These are phyloP conservation scores for Plasmodium cynomolgi DNA, from an alignment of 169 alveolate genomes.

Conservation along the genomic window DNA sequence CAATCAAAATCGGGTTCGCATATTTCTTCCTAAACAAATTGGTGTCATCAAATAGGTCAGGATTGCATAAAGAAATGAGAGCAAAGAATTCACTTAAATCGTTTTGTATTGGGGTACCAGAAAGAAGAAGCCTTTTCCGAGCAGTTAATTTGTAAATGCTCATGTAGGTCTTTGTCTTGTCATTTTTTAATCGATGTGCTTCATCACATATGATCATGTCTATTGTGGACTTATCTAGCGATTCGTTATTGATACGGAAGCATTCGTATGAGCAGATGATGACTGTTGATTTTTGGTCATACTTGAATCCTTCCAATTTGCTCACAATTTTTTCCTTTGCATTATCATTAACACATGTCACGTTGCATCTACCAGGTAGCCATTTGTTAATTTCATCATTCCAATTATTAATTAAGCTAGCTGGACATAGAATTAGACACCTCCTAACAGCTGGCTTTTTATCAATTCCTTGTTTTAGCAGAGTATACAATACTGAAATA, in stretches of 20 bases:
- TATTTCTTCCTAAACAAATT: slow-evolving; percentile 81
- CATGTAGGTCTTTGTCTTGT: slow-evolving; percentile 91
- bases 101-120: slow-evolving; percentile 93
- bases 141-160: slow-evolving; percentile 91
- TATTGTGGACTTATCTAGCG: slow-evolving; percentile 91
- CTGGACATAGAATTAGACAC: slow-evolving; percentile 94
- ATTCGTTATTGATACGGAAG: slow-evolving; percentile 89
- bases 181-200: slow-evolving; percentile 96
- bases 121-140: slow-evolving; percentile 89
- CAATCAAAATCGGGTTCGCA: slow-evolving; percentile 90
- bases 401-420: slow-evolving; percentile 94
- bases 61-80: slow-evolving; percentile 90
- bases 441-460: slow-evolving; percentile 90
- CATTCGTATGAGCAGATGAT: slow-evolving; percentile 94
- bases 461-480: slow-evolving; percentile 89
- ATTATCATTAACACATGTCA: slow-evolving; percentile 91
- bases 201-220: slow-evolving; percentile 96
- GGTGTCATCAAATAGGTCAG: slow-evolving; percentile 90
- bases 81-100: slow-evolving; percentile 92
- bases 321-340: slow-evolving; percentile 91
- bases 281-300: slow-evolving; percentile 86
- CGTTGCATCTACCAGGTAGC: slow-evolving; percentile 90
- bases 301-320: slow-evolving; percentile 91
- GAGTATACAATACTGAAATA: slow-evolving; percentile 91
- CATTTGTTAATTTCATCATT: slow-evolving; percentile 94